A percentile compares a stretch with the other conserved stretches of the same genome.
These are phyloP conservation scores for Neostapfia colusana DNA, from an alignment of 176 grass and related monocot species.

Conservation along the genomic window DNA sequence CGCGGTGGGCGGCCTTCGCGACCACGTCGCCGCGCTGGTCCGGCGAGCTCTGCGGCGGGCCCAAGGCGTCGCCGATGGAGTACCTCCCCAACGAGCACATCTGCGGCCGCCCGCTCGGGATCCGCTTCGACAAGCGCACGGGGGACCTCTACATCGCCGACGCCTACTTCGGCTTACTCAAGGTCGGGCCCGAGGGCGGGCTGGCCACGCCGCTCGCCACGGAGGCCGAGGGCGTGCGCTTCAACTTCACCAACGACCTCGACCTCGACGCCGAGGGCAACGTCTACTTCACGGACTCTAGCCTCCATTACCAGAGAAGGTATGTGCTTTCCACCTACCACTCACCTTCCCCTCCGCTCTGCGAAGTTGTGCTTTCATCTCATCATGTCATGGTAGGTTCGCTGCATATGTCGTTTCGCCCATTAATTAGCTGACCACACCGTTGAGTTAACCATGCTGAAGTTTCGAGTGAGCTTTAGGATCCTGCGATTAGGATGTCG, in stretches of 20 bases:
- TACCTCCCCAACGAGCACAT: conserved; percentile 90
- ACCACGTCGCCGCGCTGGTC: conserved; percentile 74
- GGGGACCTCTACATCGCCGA: conserved; percentile 96
- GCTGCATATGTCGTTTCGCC: not conserved
- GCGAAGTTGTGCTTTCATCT: not conserved
- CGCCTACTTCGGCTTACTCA: conserved; percentile 75
- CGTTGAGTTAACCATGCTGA: not conserved
- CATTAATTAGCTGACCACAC: not conserved
- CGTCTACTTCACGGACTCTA: conserved; percentile 91
- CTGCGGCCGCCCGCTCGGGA: conserved; percentile 81
- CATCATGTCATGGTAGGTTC: not conserved
- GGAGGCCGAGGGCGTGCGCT: conserved; percentile 77
- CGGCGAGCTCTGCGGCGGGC: conserved; percentile 55
- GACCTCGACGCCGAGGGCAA: conserved; percentile 79
- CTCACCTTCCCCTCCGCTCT: not conserved
- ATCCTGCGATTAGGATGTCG: not conserved
- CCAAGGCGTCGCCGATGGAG: conserved; percentile 59
- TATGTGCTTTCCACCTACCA: conserved; percentile 24
- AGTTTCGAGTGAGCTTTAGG: not conserved
- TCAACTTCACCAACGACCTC: conserved; percentile 96
- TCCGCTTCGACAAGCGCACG: conserved; percentile 65
- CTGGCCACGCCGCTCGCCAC: conserved; percentile 66
- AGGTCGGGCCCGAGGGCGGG: conserved; percentile 90
- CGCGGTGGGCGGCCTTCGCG: conserved; percentile 71
- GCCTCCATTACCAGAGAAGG: conserved; percentile 85